Evolutionary conservation across 345 rosid genomes (phyloP).

Genomic region (Melastoma malabathricum): DNA sequence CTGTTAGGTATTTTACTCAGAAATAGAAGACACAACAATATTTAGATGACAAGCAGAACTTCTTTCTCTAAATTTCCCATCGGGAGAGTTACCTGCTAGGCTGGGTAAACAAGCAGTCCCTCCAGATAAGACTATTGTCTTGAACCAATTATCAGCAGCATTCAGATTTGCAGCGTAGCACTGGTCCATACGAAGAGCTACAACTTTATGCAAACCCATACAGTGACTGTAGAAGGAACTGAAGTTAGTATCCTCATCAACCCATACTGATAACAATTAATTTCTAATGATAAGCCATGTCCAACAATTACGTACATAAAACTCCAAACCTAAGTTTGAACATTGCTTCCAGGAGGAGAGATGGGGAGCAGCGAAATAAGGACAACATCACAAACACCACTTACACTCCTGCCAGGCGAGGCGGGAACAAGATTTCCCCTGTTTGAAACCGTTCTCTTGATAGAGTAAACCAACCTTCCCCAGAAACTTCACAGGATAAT

Average conservation of each 20-base stretch:
- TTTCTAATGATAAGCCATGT: too few species aligned
- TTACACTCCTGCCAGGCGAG: constrained; percentile 78
- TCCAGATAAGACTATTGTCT: constrained; percentile 72
- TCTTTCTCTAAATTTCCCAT: constrained; percentile 54
- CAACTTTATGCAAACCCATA: constrained; percentile 85
- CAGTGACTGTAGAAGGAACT: constrained; percentile 32
- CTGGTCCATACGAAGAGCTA: constrained; percentile 90
- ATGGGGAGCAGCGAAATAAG: background rate
- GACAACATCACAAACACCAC: constrained; percentile 11
- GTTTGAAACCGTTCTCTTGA: constrained; percentile 82
- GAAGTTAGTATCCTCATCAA: background rate
- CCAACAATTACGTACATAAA: background rate
- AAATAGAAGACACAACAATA: background rate
- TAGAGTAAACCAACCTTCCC: constrained; percentile 71
- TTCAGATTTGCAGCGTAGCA: constrained; percentile 56
- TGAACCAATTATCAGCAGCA: constrained; percentile 72
- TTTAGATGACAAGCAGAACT: background rate
- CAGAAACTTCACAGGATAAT: constrained; percentile 51
- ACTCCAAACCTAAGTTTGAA: background rate
- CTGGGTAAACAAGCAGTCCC: constrained; percentile 85
- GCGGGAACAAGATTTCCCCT: constrained; percentile 88
- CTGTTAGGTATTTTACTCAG: constrained; percentile 17
- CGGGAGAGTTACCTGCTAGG: constrained; percentile 37
- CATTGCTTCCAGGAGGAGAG: too few species aligned
- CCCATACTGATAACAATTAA: background rate